These are phyloP conservation scores for Anisodus acutangulus DNA, from an alignment of 257 asterid species.

Conservation along the genomic window DNA sequence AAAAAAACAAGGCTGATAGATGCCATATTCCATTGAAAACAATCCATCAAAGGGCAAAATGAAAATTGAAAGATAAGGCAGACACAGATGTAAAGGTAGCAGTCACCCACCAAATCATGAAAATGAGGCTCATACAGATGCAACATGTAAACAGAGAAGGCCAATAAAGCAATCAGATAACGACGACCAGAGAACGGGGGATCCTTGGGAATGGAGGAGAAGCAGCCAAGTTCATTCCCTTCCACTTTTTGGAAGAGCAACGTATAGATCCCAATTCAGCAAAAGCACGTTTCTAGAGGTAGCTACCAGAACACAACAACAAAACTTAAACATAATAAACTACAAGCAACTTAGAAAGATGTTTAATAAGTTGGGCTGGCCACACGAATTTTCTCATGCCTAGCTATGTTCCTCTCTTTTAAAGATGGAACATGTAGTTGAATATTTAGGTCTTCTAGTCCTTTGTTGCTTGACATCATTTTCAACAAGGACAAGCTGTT, in stretches of 20 bases:
- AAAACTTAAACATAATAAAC: background rate
- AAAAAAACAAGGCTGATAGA: background rate
- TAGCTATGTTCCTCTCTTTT: background rate
- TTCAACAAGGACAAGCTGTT: background rate
- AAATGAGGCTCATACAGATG: background rate
- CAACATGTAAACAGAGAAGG: background rate
- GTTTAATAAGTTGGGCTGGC: background rate
- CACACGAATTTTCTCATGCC: background rate
- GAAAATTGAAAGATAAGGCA: background rate
- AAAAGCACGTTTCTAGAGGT: background rate
- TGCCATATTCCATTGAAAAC: background rate
- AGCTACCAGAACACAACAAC: background rate
- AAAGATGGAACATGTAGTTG: conserved; percentile 11
- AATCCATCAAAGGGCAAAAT: background rate
- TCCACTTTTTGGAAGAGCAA: no score
- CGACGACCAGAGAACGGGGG: no score
- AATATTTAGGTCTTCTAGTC: background rate
- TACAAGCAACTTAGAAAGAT: background rate
- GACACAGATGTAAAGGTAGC: background rate
- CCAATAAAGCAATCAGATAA: background rate
- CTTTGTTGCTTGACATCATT: background rate
- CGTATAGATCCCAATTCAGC: background rate
- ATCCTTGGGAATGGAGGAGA: no score
- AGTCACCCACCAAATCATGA: background rate
- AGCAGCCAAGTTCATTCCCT: no score